These are phyloP conservation scores for Neurospora sp. DNA, from an alignment of 495 filamentous ascomycete genomes.

Conservation along the genomic window DNA sequence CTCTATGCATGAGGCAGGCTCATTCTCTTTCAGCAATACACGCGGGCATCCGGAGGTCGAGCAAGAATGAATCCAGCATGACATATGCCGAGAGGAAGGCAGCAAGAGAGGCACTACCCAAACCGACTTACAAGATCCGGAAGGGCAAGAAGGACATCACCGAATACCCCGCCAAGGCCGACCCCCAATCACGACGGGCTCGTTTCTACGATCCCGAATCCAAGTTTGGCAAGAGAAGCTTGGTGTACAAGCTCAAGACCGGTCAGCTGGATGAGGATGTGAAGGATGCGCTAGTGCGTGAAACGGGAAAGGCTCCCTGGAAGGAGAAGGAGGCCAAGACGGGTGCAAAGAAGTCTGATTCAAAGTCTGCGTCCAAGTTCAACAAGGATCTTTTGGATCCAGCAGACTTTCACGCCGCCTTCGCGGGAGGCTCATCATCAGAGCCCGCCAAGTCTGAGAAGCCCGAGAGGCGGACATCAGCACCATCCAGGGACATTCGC, in stretches of 20 bases:
- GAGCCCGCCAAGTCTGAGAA: neutral
- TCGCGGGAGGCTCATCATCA: neutral
- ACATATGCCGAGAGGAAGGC: constrained; percentile 19
- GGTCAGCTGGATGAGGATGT: constrained; percentile 15
- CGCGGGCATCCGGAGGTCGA: constrained; percentile 15
- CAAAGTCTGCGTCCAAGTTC: neutral
- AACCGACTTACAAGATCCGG: constrained; percentile 26
- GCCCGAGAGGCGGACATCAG: neutral
- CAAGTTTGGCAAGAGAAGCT: constrained; percentile 35
- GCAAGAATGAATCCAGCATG: constrained; percentile 5
- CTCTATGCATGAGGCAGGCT: constrained; percentile 1
- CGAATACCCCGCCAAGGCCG: constrained; percentile 18
- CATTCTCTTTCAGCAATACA: constrained; percentile 23
- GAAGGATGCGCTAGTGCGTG: neutral
- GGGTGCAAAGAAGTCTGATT: neutral
- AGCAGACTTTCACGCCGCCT: neutral
- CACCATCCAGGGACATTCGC: neutral
- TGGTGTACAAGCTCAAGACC: constrained; percentile 32
- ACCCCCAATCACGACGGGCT: constrained; percentile 25
- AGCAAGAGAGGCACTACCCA: constrained; percentile 9
- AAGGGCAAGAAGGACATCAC: constrained; percentile 39
- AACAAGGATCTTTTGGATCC: neutral
- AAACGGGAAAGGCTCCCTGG: neutral
- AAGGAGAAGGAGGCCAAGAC: neutral
- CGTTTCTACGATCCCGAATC: constrained; percentile 33